Base-by-base conservation (phyloP, 768 basidiomycete genomes). In the Phaffia australis region DNA sequence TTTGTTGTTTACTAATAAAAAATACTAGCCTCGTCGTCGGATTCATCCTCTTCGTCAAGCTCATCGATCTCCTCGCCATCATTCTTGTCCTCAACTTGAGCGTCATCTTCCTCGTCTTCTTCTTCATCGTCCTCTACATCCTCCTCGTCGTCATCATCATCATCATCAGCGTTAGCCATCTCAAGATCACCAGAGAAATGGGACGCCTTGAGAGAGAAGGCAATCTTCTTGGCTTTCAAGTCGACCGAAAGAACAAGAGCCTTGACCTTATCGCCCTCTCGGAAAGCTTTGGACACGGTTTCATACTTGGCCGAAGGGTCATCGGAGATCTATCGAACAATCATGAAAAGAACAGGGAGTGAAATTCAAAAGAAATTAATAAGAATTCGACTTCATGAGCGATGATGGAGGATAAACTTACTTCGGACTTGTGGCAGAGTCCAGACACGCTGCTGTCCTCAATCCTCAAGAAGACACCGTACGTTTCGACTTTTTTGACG, bases 371-470 rank as follows among this genome's bases (percentile, higher is more conserved):
- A 50, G 14, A 23, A 11, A 23, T 49, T 27, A 32, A 47, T 18
- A 62, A n/a, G 30, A 3, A 29, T 35, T 14, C 19, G 32, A 52
- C 25, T 23, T 49, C 50, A 64, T 59, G 59, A 57, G 8, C 23
- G 11, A 16, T 11, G 6, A 42, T 42, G 35, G 35, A 42, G 11
- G 11, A 4, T 11, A 1, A 49, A 74, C 80, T 61, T 71, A 87
- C 90, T 81, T 98, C 83, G 14, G 89, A 89, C 76, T 91, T 92
- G 76, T 98, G 94, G 75, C 94, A 99, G 15, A 99, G 80, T 6
- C 94, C 94, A 69, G 82, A 85, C 58, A 97, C 79, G 73, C 86
- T 87, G 0, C 89, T 86, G 21, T 83, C 86, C n/a, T 87, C 83
- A 48, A 98, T 86, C 73, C 85, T 83, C 65, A 99, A 83, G 77